These are phyloP conservation scores for Rubia peregrina DNA, from an alignment of 305 asterid species.

Conservation along the genomic window DNA sequence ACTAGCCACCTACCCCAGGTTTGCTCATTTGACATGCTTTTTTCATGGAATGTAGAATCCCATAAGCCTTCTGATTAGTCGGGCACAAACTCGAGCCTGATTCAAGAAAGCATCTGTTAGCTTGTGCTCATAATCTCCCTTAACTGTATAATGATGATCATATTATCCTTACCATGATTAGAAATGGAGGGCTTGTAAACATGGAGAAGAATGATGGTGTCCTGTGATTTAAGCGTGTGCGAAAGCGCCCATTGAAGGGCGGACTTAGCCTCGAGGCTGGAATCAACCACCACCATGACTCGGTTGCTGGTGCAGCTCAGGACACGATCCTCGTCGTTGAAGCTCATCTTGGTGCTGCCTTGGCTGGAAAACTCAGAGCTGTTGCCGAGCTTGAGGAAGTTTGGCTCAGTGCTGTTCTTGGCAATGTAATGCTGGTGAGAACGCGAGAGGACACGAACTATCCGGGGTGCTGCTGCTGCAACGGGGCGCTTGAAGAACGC, in stretches of 20 bases:
- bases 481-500: slow-evolving; percentile 29
- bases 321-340: slow-evolving; percentile 16
- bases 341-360: slow-evolving; percentile 24
- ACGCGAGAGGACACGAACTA: slow-evolving; percentile 46
- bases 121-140: background rate
- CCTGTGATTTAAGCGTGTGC: slow-evolving; percentile 66
- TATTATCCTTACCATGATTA: slow-evolving; percentile 36
- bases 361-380: slow-evolving; percentile 35
- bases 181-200: slow-evolving; percentile 25
- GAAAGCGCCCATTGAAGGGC: slow-evolving; percentile 84
- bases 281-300: slow-evolving; percentile 78
- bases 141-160: background rate
- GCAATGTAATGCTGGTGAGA: slow-evolving; percentile 25
- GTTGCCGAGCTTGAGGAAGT: slow-evolving; percentile 27
- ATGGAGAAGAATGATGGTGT: slow-evolving; percentile 57
- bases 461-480: slow-evolving; percentile 32
- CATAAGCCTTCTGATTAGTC: slow-evolving; percentile 32
- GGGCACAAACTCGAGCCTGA: slow-evolving; percentile 36
- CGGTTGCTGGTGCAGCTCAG: slow-evolving; percentile 35
- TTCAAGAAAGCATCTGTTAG: slow-evolving; percentile 1
- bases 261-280: slow-evolving; percentile 47
- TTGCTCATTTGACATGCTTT: slow-evolving; percentile 46
- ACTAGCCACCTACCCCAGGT: slow-evolving; percentile 52
- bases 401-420: slow-evolving; percentile 25
- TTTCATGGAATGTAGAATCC: slow-evolving; percentile 48